Evolutionary conservation across 768 basidiomycete genomes (phyloP), one percentile per base, ranked within the genome.

Genomic region (Rhizopogon salebrosus): DNA sequence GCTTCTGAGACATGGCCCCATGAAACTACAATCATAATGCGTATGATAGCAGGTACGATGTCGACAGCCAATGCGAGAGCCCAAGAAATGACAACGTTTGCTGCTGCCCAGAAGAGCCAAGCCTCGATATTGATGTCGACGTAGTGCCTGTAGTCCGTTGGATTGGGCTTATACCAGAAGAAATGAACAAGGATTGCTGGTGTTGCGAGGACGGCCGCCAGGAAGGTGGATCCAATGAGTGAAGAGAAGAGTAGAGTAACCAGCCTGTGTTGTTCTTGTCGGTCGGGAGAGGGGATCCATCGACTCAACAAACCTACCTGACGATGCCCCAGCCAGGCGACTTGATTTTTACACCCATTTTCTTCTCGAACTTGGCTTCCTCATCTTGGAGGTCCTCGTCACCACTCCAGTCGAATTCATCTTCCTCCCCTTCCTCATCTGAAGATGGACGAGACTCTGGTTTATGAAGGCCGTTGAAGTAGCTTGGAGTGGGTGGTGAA

Each of bases 41-140:
- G 79, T 48, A 74, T 58, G 48, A 84, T 43, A 39, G 76, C 70
- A 10, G 89, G 88, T 48, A 88, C 67, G 49, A 90, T 67, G 63
- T 90, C 85, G 59, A 89, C 72, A 54, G 85, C 69, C 70, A 88
- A 71, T 18, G 85, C 89, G 31, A 92, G 80, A 55, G 76, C 85
- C 89, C 89, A 92, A 3, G 88, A 89, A 48, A 89, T 76, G 53
- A 87, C 71, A 48, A 90, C 71, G 64, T 92, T 90, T 36, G 85
- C 78, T 4, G 88, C 89, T 6, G 80, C 82, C 87, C 89, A 92
- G 67, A 87, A 88, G 3, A 90, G 72, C 89, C 89, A 92, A 3
- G 86, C 84, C 64, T 85, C 74, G 41, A 86, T 65, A 63, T 85
- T 90, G 56, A 83, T 77, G 50, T 77, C 77, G 55, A 89, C 76